These are phyloP conservation scores for Gossypium bickii DNA, from an alignment of 345 rosid genomes.

Conservation along the genomic window DNA sequence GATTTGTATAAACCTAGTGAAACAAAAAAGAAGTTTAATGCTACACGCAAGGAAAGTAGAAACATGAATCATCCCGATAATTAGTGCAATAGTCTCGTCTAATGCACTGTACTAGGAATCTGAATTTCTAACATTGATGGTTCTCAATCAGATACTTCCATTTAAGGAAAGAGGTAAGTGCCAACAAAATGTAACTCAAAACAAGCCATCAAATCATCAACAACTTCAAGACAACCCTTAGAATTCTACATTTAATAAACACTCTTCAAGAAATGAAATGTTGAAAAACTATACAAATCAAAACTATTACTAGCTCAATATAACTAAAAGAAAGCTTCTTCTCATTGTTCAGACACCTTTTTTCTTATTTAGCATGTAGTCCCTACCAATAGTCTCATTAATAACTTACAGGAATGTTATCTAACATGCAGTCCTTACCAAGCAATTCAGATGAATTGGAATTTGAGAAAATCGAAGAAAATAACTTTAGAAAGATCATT, in stretches of 20 bases:
- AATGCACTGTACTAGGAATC: not conserved
- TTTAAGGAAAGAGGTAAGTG: not conserved
- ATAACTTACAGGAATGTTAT: not conserved
- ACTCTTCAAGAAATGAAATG: not conserved
- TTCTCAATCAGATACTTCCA: not conserved
- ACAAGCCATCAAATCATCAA: not conserved
- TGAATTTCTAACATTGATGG: not conserved
- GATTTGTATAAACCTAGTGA: constrained; percentile 38
- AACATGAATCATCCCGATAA: not conserved
- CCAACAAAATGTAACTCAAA: not conserved
- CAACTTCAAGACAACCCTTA: not conserved
- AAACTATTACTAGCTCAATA: not conserved
- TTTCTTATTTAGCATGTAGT: not conserved
- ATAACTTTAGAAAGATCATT: not conserved
- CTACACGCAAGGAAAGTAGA: not conserved
- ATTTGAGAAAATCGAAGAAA: too few relatives aligned
- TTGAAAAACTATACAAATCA: not conserved
- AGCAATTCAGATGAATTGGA: not conserved
- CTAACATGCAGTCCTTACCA: not conserved
- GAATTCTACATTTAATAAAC: not conserved
- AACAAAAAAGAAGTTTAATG: not conserved
- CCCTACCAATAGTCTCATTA: not conserved
- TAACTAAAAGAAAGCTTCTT: not conserved
- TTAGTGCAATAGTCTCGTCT: not conserved
- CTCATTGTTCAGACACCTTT: not conserved